Evolutionary conservation across 306 rosid genomes (phyloP), one percentile per base, ranked within the genome.

Genomic region (Aeschynomene evenia): DNA sequence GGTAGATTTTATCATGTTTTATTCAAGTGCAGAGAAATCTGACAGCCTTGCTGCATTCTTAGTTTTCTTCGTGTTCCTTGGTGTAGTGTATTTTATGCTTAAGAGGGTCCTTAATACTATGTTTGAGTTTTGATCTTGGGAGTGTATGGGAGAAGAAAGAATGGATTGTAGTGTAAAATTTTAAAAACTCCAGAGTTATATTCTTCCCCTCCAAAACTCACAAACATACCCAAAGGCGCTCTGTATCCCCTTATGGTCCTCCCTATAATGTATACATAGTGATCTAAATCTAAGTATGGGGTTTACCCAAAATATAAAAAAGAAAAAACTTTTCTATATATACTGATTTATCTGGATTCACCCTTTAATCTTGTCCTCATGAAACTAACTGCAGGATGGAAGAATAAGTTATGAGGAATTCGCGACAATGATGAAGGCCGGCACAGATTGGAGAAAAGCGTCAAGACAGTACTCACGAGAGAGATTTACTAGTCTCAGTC

Each of bases 361-460:
- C 24, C 20, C 5, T 39, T 56, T 81, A 67, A 75, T 58, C 20
- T 19, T 60, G 49, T 36, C 6, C 59, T 39, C 58, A 13, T 66
- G 52, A 75, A 70, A 63, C 57, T 81, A 70, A 63, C 57, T 81
- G 79, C 85, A 94, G 99, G 97, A 94, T 61, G 99, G 92, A 68
- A 83, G 52, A 70, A 94, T 94, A 81, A 94, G 97, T 81, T 91
- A 81, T 4, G 96, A 89, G 22, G 99, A 94, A 57, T 94, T 94
- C 36, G 77, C 91, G 1, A 20, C 92, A 7, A 94, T 94, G 99
- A 94, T 94, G 99, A 94, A 91, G 87, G 91, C 97, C 0, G 99
- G 96, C 13, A 94, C 99, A 33, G 97, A 94, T 77, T 94, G 99
- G 99, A 85, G 99, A 76, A 94, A 91, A 81, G 99, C 95, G 11